Evolutionary conservation across 2,329 filamentous ascomycete genomes (phyloP).

Genomic region (Fusarium sp.): DNA sequence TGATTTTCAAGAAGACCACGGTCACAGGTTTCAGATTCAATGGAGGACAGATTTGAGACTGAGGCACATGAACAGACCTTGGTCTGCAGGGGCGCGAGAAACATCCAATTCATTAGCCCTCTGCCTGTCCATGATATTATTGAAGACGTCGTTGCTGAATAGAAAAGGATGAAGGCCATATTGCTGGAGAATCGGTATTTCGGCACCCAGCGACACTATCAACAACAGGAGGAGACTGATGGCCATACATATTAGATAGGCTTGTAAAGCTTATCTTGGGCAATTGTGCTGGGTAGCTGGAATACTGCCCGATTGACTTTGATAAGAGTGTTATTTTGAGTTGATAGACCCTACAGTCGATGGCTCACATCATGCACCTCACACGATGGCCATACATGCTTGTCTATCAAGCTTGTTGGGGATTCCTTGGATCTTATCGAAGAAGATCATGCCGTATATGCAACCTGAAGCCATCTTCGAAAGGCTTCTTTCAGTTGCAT

Average conservation of each 20-base stretch:
- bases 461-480: background rate
- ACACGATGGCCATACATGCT: fast-evolving
- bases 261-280: too few species aligned
- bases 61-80: background rate
- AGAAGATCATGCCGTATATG: background rate
- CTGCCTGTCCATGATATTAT: fast-evolving
- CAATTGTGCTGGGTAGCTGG: too few species aligned
- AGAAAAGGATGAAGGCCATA: background rate
- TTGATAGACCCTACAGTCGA: too few species aligned
- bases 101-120: too few species aligned
- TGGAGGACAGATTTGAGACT: background rate
- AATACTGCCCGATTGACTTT: too few species aligned
- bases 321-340: too few species aligned
- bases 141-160: background rate
- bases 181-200: fast-evolving
- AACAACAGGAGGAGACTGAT: background rate
- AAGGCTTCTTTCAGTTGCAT: background rate
- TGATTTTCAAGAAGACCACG: background rate
- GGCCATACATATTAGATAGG: fast-evolving
- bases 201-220: fast-evolving
- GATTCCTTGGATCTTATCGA: too few species aligned
- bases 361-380: too few species aligned
- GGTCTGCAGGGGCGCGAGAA: background rate
- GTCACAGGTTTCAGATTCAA: too few species aligned
- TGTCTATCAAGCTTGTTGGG: background rate